Percentiles rank a stretch among this genome's conserved stretches.
These are phyloP conservation scores for Polytrichum commune DNA, from an alignment of 225 moss, liverwort and hornwort species.

Conservation along the genomic window DNA sequence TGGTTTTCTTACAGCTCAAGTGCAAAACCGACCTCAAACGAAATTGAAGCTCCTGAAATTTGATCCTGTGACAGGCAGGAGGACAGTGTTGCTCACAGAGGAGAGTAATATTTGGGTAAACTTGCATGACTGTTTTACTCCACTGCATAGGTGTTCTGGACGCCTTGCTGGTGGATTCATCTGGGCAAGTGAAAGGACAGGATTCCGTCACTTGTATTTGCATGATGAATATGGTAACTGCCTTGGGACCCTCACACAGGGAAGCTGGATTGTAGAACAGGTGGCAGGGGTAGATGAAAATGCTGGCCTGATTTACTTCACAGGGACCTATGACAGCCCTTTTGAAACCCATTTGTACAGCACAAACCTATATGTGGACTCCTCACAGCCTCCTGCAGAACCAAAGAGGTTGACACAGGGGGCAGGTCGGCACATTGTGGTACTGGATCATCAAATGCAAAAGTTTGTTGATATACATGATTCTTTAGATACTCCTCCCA, in stretches of 20 bases:
- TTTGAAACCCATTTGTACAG: constrained; percentile 95
- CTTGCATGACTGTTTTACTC: constrained; percentile 94
- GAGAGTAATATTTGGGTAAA: constrained; percentile 93
- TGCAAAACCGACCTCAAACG: constrained; percentile 84
- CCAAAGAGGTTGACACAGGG: constrained; percentile 92
- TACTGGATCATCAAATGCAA: constrained; percentile 94
- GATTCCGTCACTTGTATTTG: constrained; percentile 87
- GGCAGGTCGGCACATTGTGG: constrained; percentile 91
- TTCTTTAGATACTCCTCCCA: constrained; percentile 87
- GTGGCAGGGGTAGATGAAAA: constrained; percentile 92
- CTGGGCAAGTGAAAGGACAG: constrained; percentile 92
- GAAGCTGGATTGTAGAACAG: constrained; percentile 91
- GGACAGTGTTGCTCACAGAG: constrained; percentile 70
- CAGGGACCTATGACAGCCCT: constrained; percentile 84
- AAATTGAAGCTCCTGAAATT: constrained; percentile 84
- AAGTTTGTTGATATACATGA: constrained; percentile 98
- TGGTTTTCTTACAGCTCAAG: constrained; percentile 79
- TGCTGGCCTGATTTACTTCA: constrained; percentile 83
- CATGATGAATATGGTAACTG: constrained; percentile 76
- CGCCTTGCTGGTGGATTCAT: constrained; percentile 80
- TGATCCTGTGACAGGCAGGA: constrained; percentile 70
- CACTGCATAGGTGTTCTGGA: constrained; percentile 69
- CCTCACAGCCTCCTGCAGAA: constrained; percentile 52
- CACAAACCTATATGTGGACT: constrained; percentile 68
- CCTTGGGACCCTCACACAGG: constrained; percentile 83